A percentile compares a stretch with the other conserved stretches of the same genome.
phyloP scores from a whole-genome alignment of 208 protist species.

The Leishmania amazonensis region DNA sequence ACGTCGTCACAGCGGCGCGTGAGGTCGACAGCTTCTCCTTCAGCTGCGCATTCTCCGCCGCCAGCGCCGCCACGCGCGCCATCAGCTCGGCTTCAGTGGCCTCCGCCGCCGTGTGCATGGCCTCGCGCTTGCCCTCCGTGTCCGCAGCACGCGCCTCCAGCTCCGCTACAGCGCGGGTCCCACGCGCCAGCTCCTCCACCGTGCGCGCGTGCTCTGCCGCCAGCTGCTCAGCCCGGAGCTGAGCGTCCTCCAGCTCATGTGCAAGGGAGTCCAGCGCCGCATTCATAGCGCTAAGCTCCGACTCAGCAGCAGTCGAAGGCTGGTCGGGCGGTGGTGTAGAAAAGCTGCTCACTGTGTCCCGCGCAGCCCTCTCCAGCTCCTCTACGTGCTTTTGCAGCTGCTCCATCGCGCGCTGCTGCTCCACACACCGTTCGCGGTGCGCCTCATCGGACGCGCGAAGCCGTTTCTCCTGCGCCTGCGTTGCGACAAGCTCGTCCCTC shows the following conservation, averaged over 20 bases:
- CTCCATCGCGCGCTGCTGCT: slow-evolving; percentile 20
- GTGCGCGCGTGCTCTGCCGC: slow-evolving; percentile 11
- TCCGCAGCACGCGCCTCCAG: slow-evolving; percentile 9
- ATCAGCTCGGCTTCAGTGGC: background rate
- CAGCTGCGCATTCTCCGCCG: slow-evolving; percentile 13
- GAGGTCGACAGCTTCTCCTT: slow-evolving; percentile 20
- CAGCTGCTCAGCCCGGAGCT: slow-evolving; percentile 1
- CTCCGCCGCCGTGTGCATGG: slow-evolving; percentile 4
- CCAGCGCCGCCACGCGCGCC: background rate
- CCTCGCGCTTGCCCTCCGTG: slow-evolving; percentile 8
- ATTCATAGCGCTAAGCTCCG: background rate
- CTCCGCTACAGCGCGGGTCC: slow-evolving; percentile 9
- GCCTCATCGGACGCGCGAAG: slow-evolving; percentile 4
- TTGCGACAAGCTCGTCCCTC: slow-evolving; percentile 30
- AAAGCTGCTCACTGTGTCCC: background rate
- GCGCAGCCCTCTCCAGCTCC: slow-evolving; percentile 1
- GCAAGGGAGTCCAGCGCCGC: slow-evolving; percentile 19
- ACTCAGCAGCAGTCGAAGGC: background rate
- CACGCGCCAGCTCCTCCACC: slow-evolving; percentile 19
- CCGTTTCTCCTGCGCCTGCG: slow-evolving; percentile 15
- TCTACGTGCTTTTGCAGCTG: slow-evolving; percentile 15
- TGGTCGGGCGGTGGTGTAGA: background rate
- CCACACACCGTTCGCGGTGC: background rate
- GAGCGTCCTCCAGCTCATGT: slow-evolving; percentile 24
- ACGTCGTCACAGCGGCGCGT: background rate